Conservation (phyloP, 257 asterid genomes). For the Cruciata laevipes region DNA sequence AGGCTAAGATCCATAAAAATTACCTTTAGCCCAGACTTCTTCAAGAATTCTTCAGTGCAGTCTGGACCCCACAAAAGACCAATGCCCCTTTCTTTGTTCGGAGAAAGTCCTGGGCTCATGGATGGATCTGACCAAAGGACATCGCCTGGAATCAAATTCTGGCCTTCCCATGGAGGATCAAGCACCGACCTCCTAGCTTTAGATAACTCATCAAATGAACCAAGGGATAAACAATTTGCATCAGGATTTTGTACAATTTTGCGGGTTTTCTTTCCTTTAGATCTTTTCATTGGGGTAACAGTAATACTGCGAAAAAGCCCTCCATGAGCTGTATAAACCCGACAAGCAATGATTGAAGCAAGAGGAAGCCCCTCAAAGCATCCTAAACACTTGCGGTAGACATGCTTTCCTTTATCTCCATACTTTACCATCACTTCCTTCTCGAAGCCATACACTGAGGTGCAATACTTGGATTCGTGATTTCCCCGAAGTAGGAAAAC, state of each 20-base stretch:
- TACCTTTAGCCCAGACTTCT: slow-evolving; percentile 68
- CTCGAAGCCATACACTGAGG: slow-evolving; percentile 95
- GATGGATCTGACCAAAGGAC: slow-evolving; percentile 98
- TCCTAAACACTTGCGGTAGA: slow-evolving; percentile 87
- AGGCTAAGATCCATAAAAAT: background rate
- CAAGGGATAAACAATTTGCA: slow-evolving; percentile 46
- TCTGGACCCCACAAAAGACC: slow-evolving; percentile 98
- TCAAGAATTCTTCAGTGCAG: slow-evolving; percentile 85
- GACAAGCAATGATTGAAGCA: slow-evolving; percentile 78
- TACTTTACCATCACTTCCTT: slow-evolving; percentile 77
- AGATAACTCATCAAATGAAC: slow-evolving; percentile 82
- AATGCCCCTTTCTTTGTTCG: slow-evolving; percentile 85
- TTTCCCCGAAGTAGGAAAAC: slow-evolving; percentile 92
- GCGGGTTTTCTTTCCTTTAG: slow-evolving; percentile 72
- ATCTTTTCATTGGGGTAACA: slow-evolving; percentile 64
- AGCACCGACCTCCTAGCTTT: slow-evolving; percentile 95
- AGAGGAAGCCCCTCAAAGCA: slow-evolving; percentile 99
- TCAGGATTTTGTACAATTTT: slow-evolving; percentile 53
- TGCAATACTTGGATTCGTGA: slow-evolving; percentile 94
- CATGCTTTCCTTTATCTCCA: slow-evolving; percentile 88
- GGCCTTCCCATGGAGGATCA: slow-evolving; percentile 99
- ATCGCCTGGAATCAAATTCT: slow-evolving; percentile 93
- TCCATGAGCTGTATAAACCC: slow-evolving; percentile 93
- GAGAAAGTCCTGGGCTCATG: slow-evolving; percentile 77
- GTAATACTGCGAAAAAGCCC: slow-evolving; percentile 80